Evolutionary conservation across 2,329 filamentous ascomycete species (phyloP).

Genomic region (Colletotrichum navitas): DNA sequence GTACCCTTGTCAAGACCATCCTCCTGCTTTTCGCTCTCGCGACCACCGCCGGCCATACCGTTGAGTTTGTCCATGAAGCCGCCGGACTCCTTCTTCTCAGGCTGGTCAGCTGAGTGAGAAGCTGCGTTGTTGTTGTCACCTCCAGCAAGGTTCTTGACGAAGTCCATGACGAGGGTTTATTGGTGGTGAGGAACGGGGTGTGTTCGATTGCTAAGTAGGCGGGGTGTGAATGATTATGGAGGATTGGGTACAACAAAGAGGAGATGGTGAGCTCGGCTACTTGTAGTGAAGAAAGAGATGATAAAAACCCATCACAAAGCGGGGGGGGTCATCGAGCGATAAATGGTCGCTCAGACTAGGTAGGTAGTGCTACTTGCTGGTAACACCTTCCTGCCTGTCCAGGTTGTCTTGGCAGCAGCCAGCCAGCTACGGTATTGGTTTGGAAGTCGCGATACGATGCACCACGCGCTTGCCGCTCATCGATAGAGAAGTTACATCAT

Average conservation of each 20-base stretch:
- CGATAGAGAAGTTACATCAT: conserved; percentile 36
- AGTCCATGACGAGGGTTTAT: conserved; percentile 62
- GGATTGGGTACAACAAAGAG: not conserved
- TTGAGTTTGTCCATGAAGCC: conserved; percentile 80
- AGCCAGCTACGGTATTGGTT: conserved; percentile 4
- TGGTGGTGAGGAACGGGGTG: not conserved
- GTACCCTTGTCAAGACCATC: conserved; percentile 85
- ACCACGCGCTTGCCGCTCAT: conserved; percentile 14
- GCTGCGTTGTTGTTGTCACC: conserved; percentile 50
- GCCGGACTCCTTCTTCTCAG: conserved; percentile 55
- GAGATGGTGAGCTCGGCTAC: conserved; percentile 33
- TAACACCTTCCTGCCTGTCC: conserved; percentile 11
- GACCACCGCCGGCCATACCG: conserved; percentile 77
- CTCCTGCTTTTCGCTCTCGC: conserved; percentile 83
- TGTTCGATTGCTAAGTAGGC: not conserved
- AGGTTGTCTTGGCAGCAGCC: conserved; percentile 25
- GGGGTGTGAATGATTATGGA: not conserved
- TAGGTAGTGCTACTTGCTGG: no score
- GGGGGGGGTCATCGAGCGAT: conserved; percentile 35
- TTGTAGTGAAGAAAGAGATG: conserved; percentile 26
- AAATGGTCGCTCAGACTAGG: conserved; percentile 35
- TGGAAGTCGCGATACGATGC: conserved; percentile 28
- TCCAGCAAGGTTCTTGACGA: conserved; percentile 64
- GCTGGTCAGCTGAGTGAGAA: conserved; percentile 47
- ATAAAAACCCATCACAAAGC: conserved; percentile 31